These are phyloP conservation scores for Tolypocladium ophioglossoides DNA, from an alignment of 2,329 filamentous ascomycete genomes.

Conservation along the genomic window DNA sequence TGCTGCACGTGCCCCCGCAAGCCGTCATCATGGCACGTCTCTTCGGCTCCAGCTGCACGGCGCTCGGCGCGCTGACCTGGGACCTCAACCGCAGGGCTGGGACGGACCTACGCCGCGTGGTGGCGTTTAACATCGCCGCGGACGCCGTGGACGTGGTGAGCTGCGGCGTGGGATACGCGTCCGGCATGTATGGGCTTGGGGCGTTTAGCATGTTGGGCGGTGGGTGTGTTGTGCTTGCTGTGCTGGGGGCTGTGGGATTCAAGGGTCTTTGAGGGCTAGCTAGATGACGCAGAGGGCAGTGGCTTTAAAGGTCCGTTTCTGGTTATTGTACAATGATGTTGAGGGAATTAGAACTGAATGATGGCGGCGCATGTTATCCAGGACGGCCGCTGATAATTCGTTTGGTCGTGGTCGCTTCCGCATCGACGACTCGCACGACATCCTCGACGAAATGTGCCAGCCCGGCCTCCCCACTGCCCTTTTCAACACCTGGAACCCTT, in stretches of 20 bases:
- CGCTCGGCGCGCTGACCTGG: not conserved
- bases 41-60: not conserved
- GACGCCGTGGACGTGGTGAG: not conserved
- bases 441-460: too few species aligned
- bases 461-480: too few species aligned
- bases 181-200: not conserved
- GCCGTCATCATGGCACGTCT: not conserved
- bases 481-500: too few species aligned
- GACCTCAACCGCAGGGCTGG: not conserved
- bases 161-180: not conserved
- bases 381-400: too few species aligned
- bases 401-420: too few species aligned
- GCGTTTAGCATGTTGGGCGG: not conserved
- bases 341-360: not conserved
- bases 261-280: not conserved
- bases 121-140: not conserved
- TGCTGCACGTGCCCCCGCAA: not conserved
- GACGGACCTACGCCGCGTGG: not conserved
- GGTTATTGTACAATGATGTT: not conserved
- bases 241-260: not conserved
- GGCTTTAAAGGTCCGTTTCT: not conserved
- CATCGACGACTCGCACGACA: too few species aligned
- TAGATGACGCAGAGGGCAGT: not conserved
- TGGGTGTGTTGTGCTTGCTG: not conserved
- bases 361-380: too few species aligned